A percentile compares a stretch with the other conserved stretches of the same genome.
Evolutionary conservation across 331 rosid species (phyloP).

Genomic region (Pyracantha coccinea): DNA sequence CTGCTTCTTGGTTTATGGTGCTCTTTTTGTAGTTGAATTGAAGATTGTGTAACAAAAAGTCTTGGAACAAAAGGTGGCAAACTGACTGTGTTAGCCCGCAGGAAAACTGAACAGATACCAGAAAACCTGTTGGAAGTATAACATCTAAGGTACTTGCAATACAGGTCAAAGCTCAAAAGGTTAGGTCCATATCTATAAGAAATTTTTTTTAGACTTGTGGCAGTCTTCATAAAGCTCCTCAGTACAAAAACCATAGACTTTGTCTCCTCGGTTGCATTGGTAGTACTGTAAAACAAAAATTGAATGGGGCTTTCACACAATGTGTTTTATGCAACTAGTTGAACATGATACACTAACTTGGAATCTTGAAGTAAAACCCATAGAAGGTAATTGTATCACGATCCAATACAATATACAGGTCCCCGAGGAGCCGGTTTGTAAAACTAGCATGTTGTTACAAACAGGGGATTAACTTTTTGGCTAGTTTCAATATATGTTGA

Average conservation of each 20-base stretch:
- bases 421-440: neutral
- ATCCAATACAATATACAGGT: neutral
- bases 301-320: neutral
- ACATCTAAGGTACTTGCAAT: neutral
- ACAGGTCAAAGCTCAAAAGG: neutral
- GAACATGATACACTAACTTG: neutral
- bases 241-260: no score
- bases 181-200: no score
- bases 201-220: no score
- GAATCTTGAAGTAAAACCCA: neutral
- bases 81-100: constrained; percentile 7
- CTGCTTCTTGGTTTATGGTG: constrained; percentile 19
- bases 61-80: constrained; percentile 9
- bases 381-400: neutral
- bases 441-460: neutral
- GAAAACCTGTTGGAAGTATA: constrained; percentile 15
- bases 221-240: no score
- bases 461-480: neutral
- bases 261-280: no score
- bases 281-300: no score
- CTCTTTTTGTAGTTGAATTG: constrained; percentile 4
- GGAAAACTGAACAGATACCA: constrained; percentile 17
- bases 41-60: constrained; percentile 3
- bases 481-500: neutral
- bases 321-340: neutral